Percentiles rank a stretch among this genome's conserved stretches.
These are phyloP conservation scores for Coemansia sp. DNA, from an alignment of 192 early-diverging fungal species.

Conservation along the genomic window DNA sequence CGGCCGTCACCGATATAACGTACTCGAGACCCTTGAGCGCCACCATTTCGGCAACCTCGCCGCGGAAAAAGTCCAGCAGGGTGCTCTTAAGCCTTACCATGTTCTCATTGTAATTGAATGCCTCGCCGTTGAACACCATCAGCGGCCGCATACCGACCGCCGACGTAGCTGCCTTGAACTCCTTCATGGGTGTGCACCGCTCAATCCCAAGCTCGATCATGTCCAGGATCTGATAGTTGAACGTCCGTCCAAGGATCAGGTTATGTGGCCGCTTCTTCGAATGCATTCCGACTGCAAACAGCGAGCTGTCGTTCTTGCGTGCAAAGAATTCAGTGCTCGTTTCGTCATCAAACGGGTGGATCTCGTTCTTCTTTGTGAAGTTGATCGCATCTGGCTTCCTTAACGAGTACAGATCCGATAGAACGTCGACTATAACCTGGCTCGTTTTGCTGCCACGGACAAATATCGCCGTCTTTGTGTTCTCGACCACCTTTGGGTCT, in stretches of 20 bases:
- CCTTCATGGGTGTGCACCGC: slow-evolving; percentile 64
- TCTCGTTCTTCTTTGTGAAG: slow-evolving; percentile 92
- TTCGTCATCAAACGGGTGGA: slow-evolving; percentile 96
- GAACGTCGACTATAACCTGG: slow-evolving; percentile 77
- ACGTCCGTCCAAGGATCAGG: slow-evolving; percentile 86
- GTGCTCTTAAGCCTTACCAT: slow-evolving; percentile 78
- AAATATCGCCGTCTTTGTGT: slow-evolving; percentile 87
- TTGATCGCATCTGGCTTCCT: slow-evolving; percentile 87
- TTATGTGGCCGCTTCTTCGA: slow-evolving; percentile 97
- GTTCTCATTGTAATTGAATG: slow-evolving; percentile 71
- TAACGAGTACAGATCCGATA: slow-evolving; percentile 88
- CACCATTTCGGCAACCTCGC: slow-evolving; percentile 72
- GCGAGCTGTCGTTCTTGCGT: slow-evolving; percentile 93
- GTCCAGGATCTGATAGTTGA: slow-evolving; percentile 91
- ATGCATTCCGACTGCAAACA: slow-evolving; percentile 89
- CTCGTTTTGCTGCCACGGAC: slow-evolving; percentile 84
- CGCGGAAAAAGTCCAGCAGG: slow-evolving; percentile 88
- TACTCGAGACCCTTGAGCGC: slow-evolving; percentile 87
- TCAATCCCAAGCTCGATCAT: slow-evolving; percentile 93
- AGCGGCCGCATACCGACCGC: slow-evolving; percentile 86
- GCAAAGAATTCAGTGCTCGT: slow-evolving; percentile 89
- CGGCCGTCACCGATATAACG: slow-evolving; percentile 81
- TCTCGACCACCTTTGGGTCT: slow-evolving; percentile 89
- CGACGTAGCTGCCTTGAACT: slow-evolving; percentile 72
- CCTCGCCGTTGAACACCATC: slow-evolving; percentile 88